Evolutionary conservation across 306 rosid genomes (phyloP).

Genomic region (Rubus parviflorus): DNA sequence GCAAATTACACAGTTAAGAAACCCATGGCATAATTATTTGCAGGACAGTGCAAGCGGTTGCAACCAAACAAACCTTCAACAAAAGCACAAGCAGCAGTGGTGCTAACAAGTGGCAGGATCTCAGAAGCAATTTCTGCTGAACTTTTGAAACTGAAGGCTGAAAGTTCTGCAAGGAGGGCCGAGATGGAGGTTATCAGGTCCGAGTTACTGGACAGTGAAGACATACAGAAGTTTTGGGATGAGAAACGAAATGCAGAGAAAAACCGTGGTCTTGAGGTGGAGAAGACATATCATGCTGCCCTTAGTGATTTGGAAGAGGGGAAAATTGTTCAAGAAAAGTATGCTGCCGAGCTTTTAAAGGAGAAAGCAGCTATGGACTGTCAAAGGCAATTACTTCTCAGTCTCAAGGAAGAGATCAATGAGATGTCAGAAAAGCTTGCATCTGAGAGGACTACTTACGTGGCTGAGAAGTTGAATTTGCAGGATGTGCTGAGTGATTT

Average conservation of each 20-base stretch:
- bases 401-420: conserved; percentile 72
- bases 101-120: conserved; percentile 79
- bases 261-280: conserved; percentile 59
- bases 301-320: conserved; percentile 57
- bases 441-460: conserved; percentile 51
- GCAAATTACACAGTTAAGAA: not conserved
- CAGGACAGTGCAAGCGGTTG: conserved; percentile 90
- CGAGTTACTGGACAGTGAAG: conserved; percentile 74
- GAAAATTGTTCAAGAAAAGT: conserved; percentile 55
- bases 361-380: conserved; percentile 78
- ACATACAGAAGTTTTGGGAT: conserved; percentile 78
- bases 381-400: conserved; percentile 72
- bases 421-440: conserved; percentile 73
- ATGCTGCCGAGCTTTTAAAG: conserved; percentile 50
- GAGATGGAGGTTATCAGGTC: conserved; percentile 63
- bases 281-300: conserved; percentile 57
- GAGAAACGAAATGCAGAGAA: conserved; percentile 57
- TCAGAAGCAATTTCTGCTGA: conserved; percentile 56
- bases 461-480: conserved; percentile 58
- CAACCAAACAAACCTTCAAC: conserved; percentile 89
- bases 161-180: conserved; percentile 53
- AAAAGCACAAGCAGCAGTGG: conserved; percentile 85
- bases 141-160: conserved; percentile 64
- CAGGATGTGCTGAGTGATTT: conserved; percentile 50
- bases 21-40: conserved; percentile 23